Base-by-base conservation (phyloP, 179 eudicot species). In the Patellifolia procumbens region DNA sequence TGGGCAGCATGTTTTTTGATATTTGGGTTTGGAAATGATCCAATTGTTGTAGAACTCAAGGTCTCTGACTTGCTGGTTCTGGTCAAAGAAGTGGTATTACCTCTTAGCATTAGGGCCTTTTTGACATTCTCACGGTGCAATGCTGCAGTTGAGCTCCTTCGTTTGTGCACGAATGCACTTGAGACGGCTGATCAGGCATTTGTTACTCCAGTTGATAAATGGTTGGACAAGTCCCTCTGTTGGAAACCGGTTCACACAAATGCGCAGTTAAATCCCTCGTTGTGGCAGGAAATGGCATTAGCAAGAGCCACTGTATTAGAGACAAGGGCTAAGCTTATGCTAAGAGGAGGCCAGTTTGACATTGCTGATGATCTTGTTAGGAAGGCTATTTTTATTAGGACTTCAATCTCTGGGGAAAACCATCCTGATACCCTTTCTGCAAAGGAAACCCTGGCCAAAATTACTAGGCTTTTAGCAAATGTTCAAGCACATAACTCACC, bases 1-100 rank as follows among this genome's bases (percentile, higher is more conserved):
- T 96, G 99, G 99, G 98, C 97, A 0, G 94, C 98, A 0, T 96
- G 94, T 71, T 96, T 93, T 84, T 75, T 91, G 67, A 72, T 93
- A 24, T 88, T 96, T 19, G 92, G 97, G 60, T 93, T 93, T 32
- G 94, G 97, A 32, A 89, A 85, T 65, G 97, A 91, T 60, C 96
- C 96, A 0, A 81, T 89, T 19, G 79, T 86, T 0, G 97, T 96
- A 28, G 94, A 96, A 78, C 85, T 90, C 46, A 93, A 93, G 78
- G 89, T 89, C 46, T 76, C 91, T 0, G 97, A 96, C n/a, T 53
- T 96, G 60, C 76, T 93, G 52, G 70, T 89, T 63, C 81, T 96
- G 7, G 90, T 93, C 4, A 90, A 89, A 81, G 90, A 91, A 72
- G 88, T 93, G 28, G 85, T 93, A 31, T 76, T 93, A 51, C 97